Percentiles rank a stretch among this genome's conserved stretches.
Evolutionary conservation across 2,329 filamentous ascomycete species (phyloP).

Genomic region (Trichoderma pleuroti): DNA sequence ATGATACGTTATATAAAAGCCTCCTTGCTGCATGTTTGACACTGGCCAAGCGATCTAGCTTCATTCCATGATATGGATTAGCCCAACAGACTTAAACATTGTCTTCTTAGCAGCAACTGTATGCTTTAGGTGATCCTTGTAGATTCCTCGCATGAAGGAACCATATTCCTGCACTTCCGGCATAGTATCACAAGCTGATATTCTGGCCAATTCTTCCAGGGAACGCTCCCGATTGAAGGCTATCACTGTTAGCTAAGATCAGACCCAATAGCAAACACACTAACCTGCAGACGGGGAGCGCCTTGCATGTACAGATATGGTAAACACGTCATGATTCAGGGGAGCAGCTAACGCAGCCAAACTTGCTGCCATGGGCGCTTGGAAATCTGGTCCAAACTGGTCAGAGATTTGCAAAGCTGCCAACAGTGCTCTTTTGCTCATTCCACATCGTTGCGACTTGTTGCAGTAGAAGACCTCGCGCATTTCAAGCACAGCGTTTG

Average conservation of each 20-base stretch:
- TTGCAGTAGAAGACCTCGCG: background rate
- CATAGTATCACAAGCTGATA: background rate
- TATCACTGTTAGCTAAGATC: background rate
- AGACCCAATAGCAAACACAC: background rate
- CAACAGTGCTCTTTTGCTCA: background rate
- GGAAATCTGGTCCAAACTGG: background rate
- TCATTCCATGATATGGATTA: too few relatives aligned
- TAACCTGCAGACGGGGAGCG: background rate
- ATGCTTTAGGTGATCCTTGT: fast-evolving
- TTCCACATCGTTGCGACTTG: background rate
- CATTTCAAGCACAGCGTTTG: background rate
- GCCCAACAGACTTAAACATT: too few relatives aligned
- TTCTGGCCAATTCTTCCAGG: background rate
- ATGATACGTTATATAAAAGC: too few relatives aligned
- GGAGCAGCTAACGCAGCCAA: background rate
- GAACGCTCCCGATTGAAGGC: background rate
- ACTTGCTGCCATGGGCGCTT: background rate
- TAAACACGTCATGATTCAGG: fast-evolving
- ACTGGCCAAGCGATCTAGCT: too few relatives aligned
- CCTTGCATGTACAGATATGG: fast-evolving
- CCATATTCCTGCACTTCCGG: background rate
- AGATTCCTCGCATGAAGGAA: background rate
- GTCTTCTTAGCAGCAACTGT: background rate
- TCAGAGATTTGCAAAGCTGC: background rate
- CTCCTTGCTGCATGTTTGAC: too few relatives aligned